These are phyloP conservation scores for Mycena polygramma DNA, from an alignment of 768 basidiomycete genomes.

Conservation along the genomic window DNA sequence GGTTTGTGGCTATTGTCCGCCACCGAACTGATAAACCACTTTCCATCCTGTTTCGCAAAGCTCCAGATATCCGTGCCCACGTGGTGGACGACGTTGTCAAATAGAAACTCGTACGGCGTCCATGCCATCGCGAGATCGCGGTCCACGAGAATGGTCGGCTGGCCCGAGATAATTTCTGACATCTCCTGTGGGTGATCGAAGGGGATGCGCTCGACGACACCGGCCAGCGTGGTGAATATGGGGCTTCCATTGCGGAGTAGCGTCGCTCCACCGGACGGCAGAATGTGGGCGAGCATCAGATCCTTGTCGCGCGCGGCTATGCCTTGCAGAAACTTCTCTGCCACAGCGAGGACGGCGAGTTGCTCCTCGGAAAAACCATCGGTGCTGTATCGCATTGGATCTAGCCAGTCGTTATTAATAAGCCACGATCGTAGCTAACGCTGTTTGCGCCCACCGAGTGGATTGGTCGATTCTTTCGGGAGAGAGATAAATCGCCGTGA, in stretches of 20 bases:
- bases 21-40: conserved; percentile 32
- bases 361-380: conserved; percentile 32
- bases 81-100: conserved; percentile 31
- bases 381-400: conserved; percentile 21
- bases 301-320: conserved; percentile 30
- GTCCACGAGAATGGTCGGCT: conserved; percentile 26
- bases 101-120: conserved; percentile 38
- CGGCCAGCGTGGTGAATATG: conserved; percentile 25
- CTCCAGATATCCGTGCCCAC: conserved; percentile 37
- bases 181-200: conserved; percentile 33
- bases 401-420: background rate
- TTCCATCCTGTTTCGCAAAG: conserved; percentile 33
- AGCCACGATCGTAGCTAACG: background rate
- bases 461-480: too few species aligned
- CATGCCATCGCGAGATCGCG: conserved; percentile 37
- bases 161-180: conserved; percentile 24
- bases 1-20: conserved; percentile 30
- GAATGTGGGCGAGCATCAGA: conserved; percentile 30
- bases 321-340: conserved; percentile 33
- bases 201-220: conserved; percentile 36
- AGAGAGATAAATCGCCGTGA: too few species aligned
- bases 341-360: conserved; percentile 32
- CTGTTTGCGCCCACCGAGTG: too few species aligned
- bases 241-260: conserved; percentile 36
- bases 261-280: conserved; percentile 32